Evolutionary conservation across 1,284 basidiomycete species (phyloP), one percentile per base, ranked within the genome.

Genomic region (Marasmius oreades): DNA sequence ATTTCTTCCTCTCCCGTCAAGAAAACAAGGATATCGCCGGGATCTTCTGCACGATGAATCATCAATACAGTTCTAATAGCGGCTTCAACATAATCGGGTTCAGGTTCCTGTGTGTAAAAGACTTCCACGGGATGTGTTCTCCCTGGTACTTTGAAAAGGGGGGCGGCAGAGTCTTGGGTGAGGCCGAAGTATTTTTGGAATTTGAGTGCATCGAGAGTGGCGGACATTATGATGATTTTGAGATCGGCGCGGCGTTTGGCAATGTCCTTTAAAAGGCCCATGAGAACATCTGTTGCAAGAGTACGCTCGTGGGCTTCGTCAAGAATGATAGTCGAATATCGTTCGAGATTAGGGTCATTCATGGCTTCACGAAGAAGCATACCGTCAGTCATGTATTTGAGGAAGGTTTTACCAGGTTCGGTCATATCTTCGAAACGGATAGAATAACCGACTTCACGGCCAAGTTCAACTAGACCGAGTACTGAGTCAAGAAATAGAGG

Each of bases 341-440:
- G 85, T 50, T 83, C 79, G 26, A 98, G 84, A 50, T 86, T 82
- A 31, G 92, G 90, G 71, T 99, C 97, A 72, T 96, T 93, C 93
- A 98, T 98, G 6, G 95, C 95, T 77, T 98, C 95, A 39, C 95
- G 88, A 26, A 97, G 81, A 58, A 95, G 82, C 95, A 98, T 97
- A 83, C 96, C 96, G 65, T 99, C 96, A 11, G 96, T 99, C 95
- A 99, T 98, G 77, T 99, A 98, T 71, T 96, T 95, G 64, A 98
- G 78, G 72, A 97, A 95, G 0, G 95, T 98, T 7, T 86, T 92
- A 0, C 91, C 92, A 0, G 84, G 82, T 62, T 94, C 90, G 10
- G 95, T 98, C 88, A 95, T 93, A 69, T 99, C 96, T 72, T 99
- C 96, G 73, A 99, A 99, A 70, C 97, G 93, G 67, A 98, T 98